Conservation (phyloP, 495 filamentous ascomycete genomes). For the Penicillium subrubescens region DNA sequence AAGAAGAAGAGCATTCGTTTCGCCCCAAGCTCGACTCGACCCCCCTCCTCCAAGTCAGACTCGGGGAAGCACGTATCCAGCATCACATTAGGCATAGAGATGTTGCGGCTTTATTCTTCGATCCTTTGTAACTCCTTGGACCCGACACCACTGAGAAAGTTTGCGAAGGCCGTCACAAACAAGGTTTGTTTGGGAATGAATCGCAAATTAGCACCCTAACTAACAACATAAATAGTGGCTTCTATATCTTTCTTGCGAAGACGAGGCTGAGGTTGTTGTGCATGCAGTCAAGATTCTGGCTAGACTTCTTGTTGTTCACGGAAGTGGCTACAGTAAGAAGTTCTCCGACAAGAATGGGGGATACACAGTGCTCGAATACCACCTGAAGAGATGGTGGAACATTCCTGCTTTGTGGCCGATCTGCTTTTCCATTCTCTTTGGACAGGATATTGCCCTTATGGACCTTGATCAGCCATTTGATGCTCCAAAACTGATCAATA, state of each 20-base stretch:
- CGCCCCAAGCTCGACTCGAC: conserved; percentile 31
- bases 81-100: conserved; percentile 66
- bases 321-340: conserved; percentile 75
- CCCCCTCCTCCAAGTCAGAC: conserved; percentile 26
- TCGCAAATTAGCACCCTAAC: background rate
- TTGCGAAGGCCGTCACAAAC: conserved; percentile 92
- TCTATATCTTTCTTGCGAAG: conserved; percentile 86
- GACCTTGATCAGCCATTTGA: conserved; percentile 74
- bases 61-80: conserved; percentile 35
- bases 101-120: conserved; percentile 81
- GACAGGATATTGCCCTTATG: conserved; percentile 72
- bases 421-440: conserved; percentile 88
- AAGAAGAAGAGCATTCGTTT: conserved; percentile 56
- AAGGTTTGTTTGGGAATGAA: conserved; percentile 63
- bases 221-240: conserved; percentile 68
- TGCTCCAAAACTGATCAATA: conserved; percentile 68
- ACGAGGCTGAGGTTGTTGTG: conserved; percentile 79
- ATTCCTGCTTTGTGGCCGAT: conserved; percentile 83
- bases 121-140: conserved; percentile 76
- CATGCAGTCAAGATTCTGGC: conserved; percentile 83
- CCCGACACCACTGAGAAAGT: conserved; percentile 70
- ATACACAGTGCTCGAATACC: conserved; percentile 78
- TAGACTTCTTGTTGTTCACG: conserved; percentile 80
- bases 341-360: conserved; percentile 85
- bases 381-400: conserved; percentile 87